Evolutionary conservation across 2,329 filamentous ascomycete genomes (phyloP), one percentile per base, ranked within the genome.

Genomic region (Mollisia scopiformis): DNA sequence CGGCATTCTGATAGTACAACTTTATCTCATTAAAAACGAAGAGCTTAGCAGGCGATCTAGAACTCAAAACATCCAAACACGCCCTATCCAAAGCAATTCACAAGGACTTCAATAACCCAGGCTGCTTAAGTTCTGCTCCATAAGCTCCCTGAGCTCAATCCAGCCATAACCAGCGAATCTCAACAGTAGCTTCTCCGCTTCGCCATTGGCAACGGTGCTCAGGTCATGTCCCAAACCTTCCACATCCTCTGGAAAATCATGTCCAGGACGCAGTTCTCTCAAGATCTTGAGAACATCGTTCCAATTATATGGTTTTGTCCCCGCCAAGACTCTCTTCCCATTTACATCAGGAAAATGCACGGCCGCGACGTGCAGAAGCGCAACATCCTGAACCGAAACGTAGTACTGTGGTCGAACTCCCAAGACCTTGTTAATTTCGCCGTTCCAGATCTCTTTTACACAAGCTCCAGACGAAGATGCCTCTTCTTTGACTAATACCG

Each of bases 311-410:
- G 37, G 58, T 8, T 63, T 46, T 1, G 66, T 70, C 60, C 65
- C 73, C 2, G 64, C 63, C 31, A 69, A 67, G 3, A 74, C 41
- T 2, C 73, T 68, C 43, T 62, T 52, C 25, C 61, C 59, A 19
- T 62, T 16, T 2, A 72, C 62, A 2, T 69, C 66, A 0, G 68
- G 62, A 31, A 73, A 65, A 10, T 71, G 61, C 0, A 72, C 33
- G 14, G 68, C 68, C 7, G 72, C 72, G 2, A 74, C 58, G 50
- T 75, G 73, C 10, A 74, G 49, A 19, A 65, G 41, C 2, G 69
- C 73, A 5, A 62, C 63, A 41, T 75, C 72, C 56, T 69, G 62
- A 6, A 74, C 69, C 50, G 73, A 66, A 10, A 72, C 62, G 57
- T 58, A 66, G 25, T 50, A 63, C 56, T 63, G 55, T 57, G 35